phyloP scores from a whole-genome alignment of 176 grass and related monocot genomes.

The Phyllostachys edulis region DNA sequence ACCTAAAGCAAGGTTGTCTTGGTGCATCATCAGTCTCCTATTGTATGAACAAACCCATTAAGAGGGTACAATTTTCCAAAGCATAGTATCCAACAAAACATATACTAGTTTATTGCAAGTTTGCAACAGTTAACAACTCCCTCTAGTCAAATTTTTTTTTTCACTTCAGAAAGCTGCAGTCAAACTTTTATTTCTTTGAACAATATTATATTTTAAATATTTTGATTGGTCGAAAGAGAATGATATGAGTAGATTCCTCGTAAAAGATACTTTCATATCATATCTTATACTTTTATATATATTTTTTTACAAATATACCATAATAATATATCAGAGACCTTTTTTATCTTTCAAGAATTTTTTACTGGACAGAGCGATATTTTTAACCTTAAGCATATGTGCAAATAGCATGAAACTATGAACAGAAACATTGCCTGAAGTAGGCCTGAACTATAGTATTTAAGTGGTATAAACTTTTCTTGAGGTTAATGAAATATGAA shows the following conservation, averaged over 20 bases:
- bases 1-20: background rate
- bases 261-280: background rate
- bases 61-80: background rate
- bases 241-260: background rate
- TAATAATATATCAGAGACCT: background rate
- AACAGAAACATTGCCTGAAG: background rate
- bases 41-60: background rate
- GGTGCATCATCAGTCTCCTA: background rate
- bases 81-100: background rate
- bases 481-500: background rate
- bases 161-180: background rate
- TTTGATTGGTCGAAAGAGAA: background rate
- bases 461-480: background rate
- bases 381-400: background rate
- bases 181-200: background rate
- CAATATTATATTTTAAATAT: background rate
- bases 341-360: background rate
- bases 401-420: background rate
- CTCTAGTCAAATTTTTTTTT: background rate
- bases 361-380: background rate
- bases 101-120: background rate
- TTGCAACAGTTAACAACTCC: background rate
- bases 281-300: too few relatives aligned
- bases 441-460: background rate
- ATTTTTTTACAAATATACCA: background rate